Evolutionary conservation across 306 rosid species (phyloP).

Genomic region (cucumber (Cucumis sativus)): DNA sequence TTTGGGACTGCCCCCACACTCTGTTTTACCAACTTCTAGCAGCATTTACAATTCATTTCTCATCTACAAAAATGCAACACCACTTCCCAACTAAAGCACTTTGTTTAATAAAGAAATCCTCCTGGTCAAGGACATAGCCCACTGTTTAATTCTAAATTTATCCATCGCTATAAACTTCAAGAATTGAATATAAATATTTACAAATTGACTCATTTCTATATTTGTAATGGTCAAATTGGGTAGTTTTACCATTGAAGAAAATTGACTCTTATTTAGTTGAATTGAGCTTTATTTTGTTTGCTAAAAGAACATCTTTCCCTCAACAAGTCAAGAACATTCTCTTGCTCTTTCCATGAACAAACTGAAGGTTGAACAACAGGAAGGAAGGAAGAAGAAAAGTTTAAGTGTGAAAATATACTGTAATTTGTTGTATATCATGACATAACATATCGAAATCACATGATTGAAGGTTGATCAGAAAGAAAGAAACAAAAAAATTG

Average conservation of each 20-base stretch:
- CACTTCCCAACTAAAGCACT: background rate
- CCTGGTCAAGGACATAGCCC: background rate
- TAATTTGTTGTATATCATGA: slow-evolving; percentile 20
- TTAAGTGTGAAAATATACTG: background rate
- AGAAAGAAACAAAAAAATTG: slow-evolving; percentile 5
- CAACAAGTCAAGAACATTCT: background rate
- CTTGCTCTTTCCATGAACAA: background rate
- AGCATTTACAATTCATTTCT: background rate
- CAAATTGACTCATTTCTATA: no score
- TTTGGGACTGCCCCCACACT: background rate
- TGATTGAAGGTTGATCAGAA: slow-evolving; percentile 11
- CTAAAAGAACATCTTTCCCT: background rate
- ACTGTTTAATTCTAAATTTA: background rate
- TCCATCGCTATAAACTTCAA: no score
- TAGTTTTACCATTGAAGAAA: no score
- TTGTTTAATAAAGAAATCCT: background rate
- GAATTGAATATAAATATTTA: no score
- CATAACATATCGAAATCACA: slow-evolving; percentile 17
- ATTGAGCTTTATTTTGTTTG: background rate
- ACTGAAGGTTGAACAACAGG: background rate
- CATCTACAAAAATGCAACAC: background rate
- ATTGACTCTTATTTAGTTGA: no score
- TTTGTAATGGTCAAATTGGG: no score
- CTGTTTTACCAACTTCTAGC: background rate
- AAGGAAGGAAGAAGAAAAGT: background rate